Conservation (phyloP, 1,284 basidiomycete genomes). For the Sporisorium iseilematis-ciliati region DNA sequence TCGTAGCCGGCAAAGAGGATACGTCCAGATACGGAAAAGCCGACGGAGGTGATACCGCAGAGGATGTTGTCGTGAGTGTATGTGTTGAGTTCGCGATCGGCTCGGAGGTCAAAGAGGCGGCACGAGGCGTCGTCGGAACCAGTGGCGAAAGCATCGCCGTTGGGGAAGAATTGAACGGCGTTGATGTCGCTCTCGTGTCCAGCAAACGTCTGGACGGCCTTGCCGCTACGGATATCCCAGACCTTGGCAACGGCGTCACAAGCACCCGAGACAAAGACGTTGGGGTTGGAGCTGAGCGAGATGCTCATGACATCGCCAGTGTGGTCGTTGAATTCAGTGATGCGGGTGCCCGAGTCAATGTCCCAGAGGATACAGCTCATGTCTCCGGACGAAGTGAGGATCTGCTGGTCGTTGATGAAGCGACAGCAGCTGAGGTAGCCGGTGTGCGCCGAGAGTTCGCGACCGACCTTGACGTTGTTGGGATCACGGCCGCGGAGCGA, state of each 20-base stretch:
- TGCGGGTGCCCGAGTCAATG: slow-evolving; percentile 93
- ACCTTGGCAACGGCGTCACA: slow-evolving; percentile 98
- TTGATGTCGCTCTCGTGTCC: slow-evolving; percentile 99
- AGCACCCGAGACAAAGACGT: slow-evolving; percentile 96
- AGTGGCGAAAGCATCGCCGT: slow-evolving; percentile 97
- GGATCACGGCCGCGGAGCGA: slow-evolving; percentile 76
- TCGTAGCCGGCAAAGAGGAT: slow-evolving; percentile 98
- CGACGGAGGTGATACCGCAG: slow-evolving; percentile 97
- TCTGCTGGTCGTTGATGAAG: slow-evolving; percentile 97
- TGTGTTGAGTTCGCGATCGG: slow-evolving; percentile 93
- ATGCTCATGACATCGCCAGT: slow-evolving; percentile 96
- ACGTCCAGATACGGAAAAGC: slow-evolving; percentile 95
- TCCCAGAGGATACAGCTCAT: slow-evolving; percentile 99
- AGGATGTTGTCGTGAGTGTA: slow-evolving; percentile 99
- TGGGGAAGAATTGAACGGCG: slow-evolving; percentile 99
- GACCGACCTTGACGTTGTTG: slow-evolving; percentile 73
- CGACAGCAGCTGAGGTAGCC: slow-evolving; percentile 98
- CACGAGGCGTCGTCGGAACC: slow-evolving; percentile 99
- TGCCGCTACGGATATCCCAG: slow-evolving; percentile 97
- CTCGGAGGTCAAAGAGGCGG: slow-evolving; percentile 95
- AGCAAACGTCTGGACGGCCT: slow-evolving; percentile 97
- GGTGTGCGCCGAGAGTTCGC: slow-evolving; percentile 94
- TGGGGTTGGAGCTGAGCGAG: slow-evolving; percentile 92
- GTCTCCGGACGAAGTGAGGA: slow-evolving; percentile 95
- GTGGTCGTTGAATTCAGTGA: slow-evolving; percentile 97